These are phyloP conservation scores for Chionographis japonica DNA, from an alignment of 106 monocot species.

Conservation along the genomic window DNA sequence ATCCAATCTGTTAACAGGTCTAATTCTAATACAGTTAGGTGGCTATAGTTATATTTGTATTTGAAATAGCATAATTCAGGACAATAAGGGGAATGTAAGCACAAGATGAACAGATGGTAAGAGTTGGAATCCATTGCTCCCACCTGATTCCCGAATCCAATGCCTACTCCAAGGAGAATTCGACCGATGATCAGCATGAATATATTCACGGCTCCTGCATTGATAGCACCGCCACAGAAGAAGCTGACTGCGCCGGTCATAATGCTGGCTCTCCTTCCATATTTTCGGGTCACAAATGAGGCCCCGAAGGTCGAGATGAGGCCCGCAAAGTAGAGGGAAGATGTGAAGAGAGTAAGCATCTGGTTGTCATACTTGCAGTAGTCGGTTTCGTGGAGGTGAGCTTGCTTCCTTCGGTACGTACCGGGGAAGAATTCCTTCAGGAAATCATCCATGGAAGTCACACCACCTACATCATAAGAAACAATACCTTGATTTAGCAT, in stretches of 20 bases:
- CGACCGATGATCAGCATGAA: conserved; percentile 56
- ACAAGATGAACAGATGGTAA: background rate
- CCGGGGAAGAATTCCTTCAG: conserved; percentile 53
- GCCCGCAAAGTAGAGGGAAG: conserved; percentile 55
- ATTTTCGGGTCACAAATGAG: conserved; percentile 39
- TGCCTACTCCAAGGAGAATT: conserved; percentile 51
- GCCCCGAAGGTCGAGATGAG: conserved; percentile 57
- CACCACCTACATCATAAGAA: conserved; percentile 36
- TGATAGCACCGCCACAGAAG: conserved; percentile 41
- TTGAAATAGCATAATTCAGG: no score
- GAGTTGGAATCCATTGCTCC: background rate
- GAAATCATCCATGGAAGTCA: conserved; percentile 69
- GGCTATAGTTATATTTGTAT: no score
- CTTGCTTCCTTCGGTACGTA: conserved; percentile 37
- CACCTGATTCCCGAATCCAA: conserved; percentile 57
- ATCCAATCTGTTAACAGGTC: no score
- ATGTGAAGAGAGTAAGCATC: conserved; percentile 66
- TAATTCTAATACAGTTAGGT: no score
- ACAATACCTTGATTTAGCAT: background rate
- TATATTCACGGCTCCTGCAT: conserved; percentile 42
- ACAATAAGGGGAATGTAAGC: no score
- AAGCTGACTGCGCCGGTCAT: conserved; percentile 43
- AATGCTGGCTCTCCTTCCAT: conserved; percentile 46
- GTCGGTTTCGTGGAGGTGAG: conserved; percentile 41
- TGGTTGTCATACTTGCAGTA: conserved; percentile 71